phyloP scores from a whole-genome alignment of 495 filamentous ascomycete genomes.

The Penicillium canariense region DNA sequence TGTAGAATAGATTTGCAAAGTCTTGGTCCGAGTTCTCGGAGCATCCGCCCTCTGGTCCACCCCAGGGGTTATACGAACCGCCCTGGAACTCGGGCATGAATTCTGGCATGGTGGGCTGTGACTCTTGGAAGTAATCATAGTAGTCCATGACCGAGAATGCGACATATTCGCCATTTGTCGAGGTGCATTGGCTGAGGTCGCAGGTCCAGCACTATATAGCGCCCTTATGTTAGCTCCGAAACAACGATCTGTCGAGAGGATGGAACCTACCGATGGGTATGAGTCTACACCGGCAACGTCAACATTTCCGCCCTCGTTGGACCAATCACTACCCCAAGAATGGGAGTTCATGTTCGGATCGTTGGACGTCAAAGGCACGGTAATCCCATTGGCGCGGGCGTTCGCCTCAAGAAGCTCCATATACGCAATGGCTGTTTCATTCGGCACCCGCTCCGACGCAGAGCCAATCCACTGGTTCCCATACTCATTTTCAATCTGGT shows the following conservation, averaged over 20 bases:
- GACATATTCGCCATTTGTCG: slow-evolving; percentile 54
- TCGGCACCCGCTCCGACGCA: slow-evolving; percentile 39
- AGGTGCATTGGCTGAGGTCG: slow-evolving; percentile 53
- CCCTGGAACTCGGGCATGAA: slow-evolving; percentile 66
- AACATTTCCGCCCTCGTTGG: slow-evolving; percentile 52
- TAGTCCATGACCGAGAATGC: slow-evolving; percentile 51
- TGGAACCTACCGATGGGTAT: slow-evolving; percentile 49
- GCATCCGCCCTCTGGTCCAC: slow-evolving; percentile 52
- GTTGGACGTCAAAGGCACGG: slow-evolving; percentile 53
- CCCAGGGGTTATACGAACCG: slow-evolving; percentile 63
- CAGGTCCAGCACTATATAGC: slow-evolving; percentile 56
- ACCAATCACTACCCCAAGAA: slow-evolving; percentile 56
- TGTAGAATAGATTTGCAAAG: slow-evolving; percentile 61
- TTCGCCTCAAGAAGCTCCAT: slow-evolving; percentile 54
- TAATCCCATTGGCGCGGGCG: slow-evolving; percentile 52
- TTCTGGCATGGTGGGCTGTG: slow-evolving; percentile 50
- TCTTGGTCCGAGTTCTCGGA: slow-evolving; percentile 44
- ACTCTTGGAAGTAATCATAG: slow-evolving; percentile 55
- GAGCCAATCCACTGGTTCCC: slow-evolving; percentile 53
- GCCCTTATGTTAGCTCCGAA: not conserved
- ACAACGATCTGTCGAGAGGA: not conserved
- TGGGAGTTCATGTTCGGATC: slow-evolving; percentile 51
- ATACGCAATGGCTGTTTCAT: slow-evolving; percentile 48
- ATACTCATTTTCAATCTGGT: slow-evolving; percentile 64
- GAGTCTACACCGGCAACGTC: slow-evolving; percentile 57